Percentiles rank a stretch among this genome's conserved stretches.
These are phyloP conservation scores for Colletotrichum sp. DNA, from an alignment of 2,329 filamentous ascomycete genomes.

Conservation along the genomic window DNA sequence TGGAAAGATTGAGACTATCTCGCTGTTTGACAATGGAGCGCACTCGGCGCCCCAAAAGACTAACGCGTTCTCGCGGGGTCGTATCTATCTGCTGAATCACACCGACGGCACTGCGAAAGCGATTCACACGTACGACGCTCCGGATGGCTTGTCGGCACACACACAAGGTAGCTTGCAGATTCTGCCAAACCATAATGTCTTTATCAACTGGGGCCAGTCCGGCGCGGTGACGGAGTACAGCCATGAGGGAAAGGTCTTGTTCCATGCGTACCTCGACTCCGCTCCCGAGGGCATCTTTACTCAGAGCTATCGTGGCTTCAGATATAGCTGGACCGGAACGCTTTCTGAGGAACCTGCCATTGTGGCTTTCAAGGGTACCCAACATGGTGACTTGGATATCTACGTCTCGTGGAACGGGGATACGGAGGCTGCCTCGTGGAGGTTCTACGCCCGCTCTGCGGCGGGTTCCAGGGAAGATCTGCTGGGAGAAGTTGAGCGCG, in stretches of 20 bases:
- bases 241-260: not conserved
- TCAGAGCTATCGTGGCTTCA: not conserved
- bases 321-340: not conserved
- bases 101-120: not conserved
- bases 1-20: not conserved
- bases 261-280: not conserved
- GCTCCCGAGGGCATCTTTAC: not conserved
- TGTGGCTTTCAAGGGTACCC: fast-evolving
- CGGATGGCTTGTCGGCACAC: not conserved
- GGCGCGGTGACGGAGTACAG: not conserved
- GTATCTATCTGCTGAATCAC: not conserved
- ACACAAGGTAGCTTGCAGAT: not conserved
- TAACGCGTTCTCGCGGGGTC: not conserved
- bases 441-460: not conserved
- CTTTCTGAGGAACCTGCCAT: not conserved
- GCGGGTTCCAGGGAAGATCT: fast-evolving
- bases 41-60: not conserved
- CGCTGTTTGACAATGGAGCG: not conserved
- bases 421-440: not conserved
- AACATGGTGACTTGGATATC: fast-evolving
- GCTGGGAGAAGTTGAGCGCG: fast-evolving
- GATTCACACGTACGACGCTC: not conserved
- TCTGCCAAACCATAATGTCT: not conserved
- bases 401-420: not conserved
- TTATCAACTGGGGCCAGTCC: not conserved